Evolutionary conservation across 768 basidiomycete species (phyloP).

Genomic region (Rhodotorula sphaerocarpa): DNA sequence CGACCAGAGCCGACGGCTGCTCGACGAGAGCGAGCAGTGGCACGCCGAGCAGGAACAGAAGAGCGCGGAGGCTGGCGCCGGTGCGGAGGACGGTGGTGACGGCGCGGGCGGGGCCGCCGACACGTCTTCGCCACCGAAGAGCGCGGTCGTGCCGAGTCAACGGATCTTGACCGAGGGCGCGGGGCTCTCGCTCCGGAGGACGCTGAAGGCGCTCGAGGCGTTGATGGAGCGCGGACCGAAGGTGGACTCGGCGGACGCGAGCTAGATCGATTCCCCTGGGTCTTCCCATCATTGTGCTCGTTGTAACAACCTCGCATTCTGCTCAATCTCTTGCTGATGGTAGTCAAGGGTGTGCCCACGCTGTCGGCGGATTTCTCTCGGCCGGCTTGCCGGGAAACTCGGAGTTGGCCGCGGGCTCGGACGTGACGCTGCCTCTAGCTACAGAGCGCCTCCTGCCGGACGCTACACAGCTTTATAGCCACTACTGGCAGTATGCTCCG

Average conservation of each 20-base stretch:
- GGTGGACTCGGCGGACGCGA: neutral
- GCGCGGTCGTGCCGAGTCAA: slow-evolving; percentile 61
- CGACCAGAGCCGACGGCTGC: slow-evolving; percentile 61
- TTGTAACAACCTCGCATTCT: neutral
- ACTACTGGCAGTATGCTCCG: slow-evolving; percentile 11
- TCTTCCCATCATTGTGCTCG: too few relatives aligned
- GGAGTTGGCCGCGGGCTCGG: too few relatives aligned
- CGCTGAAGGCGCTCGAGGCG: slow-evolving; percentile 57
- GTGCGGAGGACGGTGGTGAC: slow-evolving; percentile 42
- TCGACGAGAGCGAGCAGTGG: slow-evolving; percentile 57
- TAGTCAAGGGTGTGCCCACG: too few relatives aligned
- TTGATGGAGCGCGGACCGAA: slow-evolving; percentile 27
- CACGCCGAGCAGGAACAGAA: slow-evolving; percentile 39
- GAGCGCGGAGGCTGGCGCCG: too few relatives aligned
- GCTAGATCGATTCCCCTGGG: too few relatives aligned
- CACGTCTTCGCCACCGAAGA: slow-evolving; percentile 5
- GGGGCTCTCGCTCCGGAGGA: slow-evolving; percentile 68
- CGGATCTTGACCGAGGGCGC: slow-evolving; percentile 55
- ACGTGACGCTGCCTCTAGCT: too few relatives aligned
- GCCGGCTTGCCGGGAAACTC: neutral
- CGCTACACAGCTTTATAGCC: too few relatives aligned
- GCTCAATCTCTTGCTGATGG: too few relatives aligned
- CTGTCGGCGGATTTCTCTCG: neutral
- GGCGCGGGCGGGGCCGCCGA: slow-evolving; percentile 6
- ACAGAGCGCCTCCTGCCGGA: too few relatives aligned